These are phyloP conservation scores for Dioscorea zingiberensis DNA, from an alignment of 106 monocot species.

Conservation along the genomic window DNA sequence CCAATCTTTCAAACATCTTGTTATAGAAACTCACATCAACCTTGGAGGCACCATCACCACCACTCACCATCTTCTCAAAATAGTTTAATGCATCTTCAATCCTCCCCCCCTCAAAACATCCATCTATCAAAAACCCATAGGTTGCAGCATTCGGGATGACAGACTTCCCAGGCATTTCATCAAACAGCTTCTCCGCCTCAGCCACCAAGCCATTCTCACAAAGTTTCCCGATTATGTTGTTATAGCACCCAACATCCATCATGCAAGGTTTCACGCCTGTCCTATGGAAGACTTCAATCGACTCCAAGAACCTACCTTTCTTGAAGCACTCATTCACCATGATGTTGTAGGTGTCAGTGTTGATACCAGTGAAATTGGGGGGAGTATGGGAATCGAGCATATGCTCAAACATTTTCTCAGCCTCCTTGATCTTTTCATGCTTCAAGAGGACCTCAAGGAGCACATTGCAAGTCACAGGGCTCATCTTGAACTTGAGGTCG, in stretches of 20 bases:
- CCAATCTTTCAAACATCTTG: slow-evolving; percentile 66
- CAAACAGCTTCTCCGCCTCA: slow-evolving; percentile 71
- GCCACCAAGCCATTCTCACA: slow-evolving; percentile 51
- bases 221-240: slow-evolving; percentile 91
- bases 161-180: slow-evolving; percentile 67
- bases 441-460: slow-evolving; percentile 62
- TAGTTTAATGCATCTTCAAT: slow-evolving; percentile 59
- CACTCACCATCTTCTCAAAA: slow-evolving; percentile 44
- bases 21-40: slow-evolving; percentile 55
- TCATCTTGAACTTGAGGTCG: slow-evolving; percentile 84
- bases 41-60: slow-evolving; percentile 43
- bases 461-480: slow-evolving; percentile 58
- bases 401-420: slow-evolving; percentile 48
- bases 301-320: slow-evolving; percentile 56
- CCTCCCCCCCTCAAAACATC: slow-evolving; percentile 45
- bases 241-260: slow-evolving; percentile 84
- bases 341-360: slow-evolving; percentile 80
- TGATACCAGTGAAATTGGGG: slow-evolving; percentile 48
- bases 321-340: slow-evolving; percentile 89
- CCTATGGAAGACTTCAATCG: slow-evolving; percentile 72
- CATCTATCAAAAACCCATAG: slow-evolving; percentile 63
- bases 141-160: slow-evolving; percentile 56
- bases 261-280: slow-evolving; percentile 53
- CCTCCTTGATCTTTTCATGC: slow-evolving; percentile 67
- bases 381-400: slow-evolving; percentile 71